Evolutionary conservation across 2,329 filamentous ascomycete genomes (phyloP).

Genomic region (Magnaporthiopsis incrustans): DNA sequence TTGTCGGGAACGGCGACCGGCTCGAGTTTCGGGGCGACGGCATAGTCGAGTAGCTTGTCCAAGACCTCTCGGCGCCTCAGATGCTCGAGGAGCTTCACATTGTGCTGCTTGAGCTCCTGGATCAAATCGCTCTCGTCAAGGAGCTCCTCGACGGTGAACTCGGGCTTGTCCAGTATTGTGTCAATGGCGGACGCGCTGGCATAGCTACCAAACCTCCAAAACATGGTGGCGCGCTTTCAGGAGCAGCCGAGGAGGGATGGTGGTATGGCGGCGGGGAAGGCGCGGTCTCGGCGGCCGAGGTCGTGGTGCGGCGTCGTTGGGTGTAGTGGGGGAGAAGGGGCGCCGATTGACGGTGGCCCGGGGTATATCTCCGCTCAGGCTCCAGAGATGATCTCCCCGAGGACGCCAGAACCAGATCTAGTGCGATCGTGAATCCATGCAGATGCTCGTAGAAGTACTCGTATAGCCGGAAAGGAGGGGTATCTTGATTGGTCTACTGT

Average conservation of each 20-base stretch:
- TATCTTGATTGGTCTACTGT: slow-evolving; percentile 9
- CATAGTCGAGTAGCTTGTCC: slow-evolving; percentile 80
- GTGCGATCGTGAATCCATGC: not conserved
- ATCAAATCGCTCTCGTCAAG: slow-evolving; percentile 94
- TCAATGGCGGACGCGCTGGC: slow-evolving; percentile 96
- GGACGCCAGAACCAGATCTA: not conserved
- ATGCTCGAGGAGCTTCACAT: slow-evolving; percentile 95
- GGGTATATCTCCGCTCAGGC: slow-evolving; percentile 2
- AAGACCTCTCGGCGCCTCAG: slow-evolving; percentile 81
- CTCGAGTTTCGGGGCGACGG: slow-evolving; percentile 69
- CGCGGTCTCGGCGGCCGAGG: not conserved
- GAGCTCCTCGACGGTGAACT: slow-evolving; percentile 91
- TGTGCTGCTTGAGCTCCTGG: slow-evolving; percentile 96
- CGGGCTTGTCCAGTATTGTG: slow-evolving; percentile 90
- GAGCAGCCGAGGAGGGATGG: not conserved
- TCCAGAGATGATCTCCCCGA: slow-evolving; percentile 3
- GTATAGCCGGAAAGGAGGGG: slow-evolving; percentile 2
- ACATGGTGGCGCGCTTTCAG: slow-evolving; percentile 61
- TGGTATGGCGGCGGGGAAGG: not conserved
- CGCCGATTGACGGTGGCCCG: slow-evolving; percentile 1
- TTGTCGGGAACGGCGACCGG: slow-evolving; percentile 43
- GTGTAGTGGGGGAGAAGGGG: not conserved
- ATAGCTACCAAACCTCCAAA: slow-evolving; percentile 99
- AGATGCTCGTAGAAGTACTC: slow-evolving; percentile 20
- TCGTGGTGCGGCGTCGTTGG: slow-evolving; percentile 3